These are phyloP conservation scores for Triticum aestivum DNA, from an alignment of 176 grass and related monocot species.

Conservation along the genomic window DNA sequence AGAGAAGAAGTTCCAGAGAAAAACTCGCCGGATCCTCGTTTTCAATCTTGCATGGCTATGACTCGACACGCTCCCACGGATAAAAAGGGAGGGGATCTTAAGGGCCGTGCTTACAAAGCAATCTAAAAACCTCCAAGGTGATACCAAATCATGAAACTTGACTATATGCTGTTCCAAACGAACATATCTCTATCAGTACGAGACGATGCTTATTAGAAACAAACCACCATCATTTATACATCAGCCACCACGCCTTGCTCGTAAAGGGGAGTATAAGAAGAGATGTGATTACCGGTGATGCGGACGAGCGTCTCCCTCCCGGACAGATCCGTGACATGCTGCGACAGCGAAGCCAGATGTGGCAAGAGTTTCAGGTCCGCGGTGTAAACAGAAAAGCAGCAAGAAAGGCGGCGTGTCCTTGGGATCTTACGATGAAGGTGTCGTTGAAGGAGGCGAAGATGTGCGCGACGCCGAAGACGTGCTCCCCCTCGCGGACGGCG, in stretches of 20 bases:
- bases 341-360: slow-evolving; percentile 20
- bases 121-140: not conserved
- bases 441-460: slow-evolving; percentile 78
- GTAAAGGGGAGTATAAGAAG: not conserved
- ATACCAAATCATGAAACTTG: not conserved
- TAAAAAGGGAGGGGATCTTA: slow-evolving; percentile 74
- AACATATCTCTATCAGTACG: not conserved
- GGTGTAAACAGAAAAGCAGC: not conserved
- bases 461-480: slow-evolving; percentile 63
- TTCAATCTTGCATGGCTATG: slow-evolving; percentile 70
- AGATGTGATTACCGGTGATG: slow-evolving; percentile 60
- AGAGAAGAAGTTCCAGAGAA: slow-evolving; percentile 51
- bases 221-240: not conserved
- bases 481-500: slow-evolving; percentile 61
- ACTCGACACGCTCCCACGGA: slow-evolving; percentile 74
- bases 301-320: slow-evolving; percentile 89
- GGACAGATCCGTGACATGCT: slow-evolving; percentile 94
- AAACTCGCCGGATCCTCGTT: slow-evolving; percentile 36
- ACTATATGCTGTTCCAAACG: not conserved
- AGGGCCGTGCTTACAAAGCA: slow-evolving; percentile 48
- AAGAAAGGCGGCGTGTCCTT: not conserved
- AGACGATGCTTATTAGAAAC: not conserved
- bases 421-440: slow-evolving; percentile 71
- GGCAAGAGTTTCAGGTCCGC: not conserved
- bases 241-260: not conserved